Base-by-base conservation (phyloP, 2,329 filamentous ascomycete species). In the Pseudogymnoascus sp. region DNA sequence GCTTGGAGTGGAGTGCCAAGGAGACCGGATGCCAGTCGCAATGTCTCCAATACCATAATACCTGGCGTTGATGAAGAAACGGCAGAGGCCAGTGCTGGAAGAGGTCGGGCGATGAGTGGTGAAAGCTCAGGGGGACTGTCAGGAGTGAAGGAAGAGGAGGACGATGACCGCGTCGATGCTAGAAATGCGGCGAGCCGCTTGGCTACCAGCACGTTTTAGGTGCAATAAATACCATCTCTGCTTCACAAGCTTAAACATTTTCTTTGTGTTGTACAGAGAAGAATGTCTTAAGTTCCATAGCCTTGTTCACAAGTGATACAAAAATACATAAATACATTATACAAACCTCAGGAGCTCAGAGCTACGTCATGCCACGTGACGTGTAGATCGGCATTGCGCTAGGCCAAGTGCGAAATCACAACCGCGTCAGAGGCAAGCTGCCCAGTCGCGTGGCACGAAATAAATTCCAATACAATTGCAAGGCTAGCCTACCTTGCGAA, bases 1-100 rank as follows among this genome's bases (percentile, higher is more conserved):
- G 88, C 94, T 13, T 99, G 94, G 94, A 96, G 91, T 69, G 94
- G 94, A 62, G 92, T 97, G 29, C 90, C 92, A 36, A 84, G 94
- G 64, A 85, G 70, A 50, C 68, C 87, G 31, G 90, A 96, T 68
- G 87, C 86, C n/a, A 88, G 83, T 70, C 83, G 92, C 68, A 92
- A 87, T 71, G 81, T 92, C 66, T 91, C 88, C 61, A 86, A 88
- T 57, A 89, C 85, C 71, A 82, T 89, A 65, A 83, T 86, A 65
- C 78, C 82, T n/a, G 80, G 82, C 29, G 77, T 86, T 8, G 78
- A 80, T 11, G 87, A 90, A 68, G 87, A 86, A 11, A 79, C 79
- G 29, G 84, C 84, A 63, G 76, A 82, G 68, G 75, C 78, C 60
- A 69, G 73, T 62, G 62, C 75, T 24, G 68, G 67, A 31, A 65